Base-by-base conservation (phyloP, 2,329 filamentous ascomycete genomes). In the Podosphaera leucotricha region DNA sequence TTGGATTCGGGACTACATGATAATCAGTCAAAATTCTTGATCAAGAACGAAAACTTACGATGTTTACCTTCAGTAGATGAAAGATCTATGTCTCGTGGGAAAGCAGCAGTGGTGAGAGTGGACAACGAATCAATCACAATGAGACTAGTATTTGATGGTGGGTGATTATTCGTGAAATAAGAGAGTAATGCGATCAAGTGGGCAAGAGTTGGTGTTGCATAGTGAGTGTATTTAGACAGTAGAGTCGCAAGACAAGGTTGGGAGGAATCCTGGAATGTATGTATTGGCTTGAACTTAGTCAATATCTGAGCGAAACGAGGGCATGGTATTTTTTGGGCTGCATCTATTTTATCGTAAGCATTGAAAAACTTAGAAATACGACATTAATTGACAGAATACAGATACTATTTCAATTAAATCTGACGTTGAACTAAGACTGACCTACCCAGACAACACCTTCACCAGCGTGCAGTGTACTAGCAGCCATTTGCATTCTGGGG, bases 111-210 rank as follows among this genome's bases (percentile, higher is more conserved):
- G 46, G 94, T 67, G 21, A 90, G 66, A 6, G 75, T 74, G 6
- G 85, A 85, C 18, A 92, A 62, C 2, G 77, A 77, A 58, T 92
- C 84, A 49, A 94, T 64, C 11, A 94, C 66, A 33, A 94, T 61
- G 1, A 94, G 64, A 20, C 70, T 68, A 10, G 80, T 77, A 24
- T 66, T 64, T 20, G 59, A 46, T 1, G 79, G 72, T 41, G 85
- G 71, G 47, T 81, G 76, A 8, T 62, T 61, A 2, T 66, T 55
- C 1, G 75, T 72, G n/a, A 80, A 73, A 44, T 76, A 71, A 43
- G 76, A 69, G 38, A 92, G 64, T 24, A 93, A 63, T 10, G 83
- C 80, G 46, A 94, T 67, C 1, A 80, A 58, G 54, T 80, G 75
- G 0, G 76, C 66, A 7, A 80, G 61, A 1, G 72, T 72, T 30